A percentile compares a stretch with the other conserved stretches of the same genome.
Conservation (phyloP, 2,329 filamentous ascomycete genomes). For the Magnaporthiopsis rhizophila region DNA sequence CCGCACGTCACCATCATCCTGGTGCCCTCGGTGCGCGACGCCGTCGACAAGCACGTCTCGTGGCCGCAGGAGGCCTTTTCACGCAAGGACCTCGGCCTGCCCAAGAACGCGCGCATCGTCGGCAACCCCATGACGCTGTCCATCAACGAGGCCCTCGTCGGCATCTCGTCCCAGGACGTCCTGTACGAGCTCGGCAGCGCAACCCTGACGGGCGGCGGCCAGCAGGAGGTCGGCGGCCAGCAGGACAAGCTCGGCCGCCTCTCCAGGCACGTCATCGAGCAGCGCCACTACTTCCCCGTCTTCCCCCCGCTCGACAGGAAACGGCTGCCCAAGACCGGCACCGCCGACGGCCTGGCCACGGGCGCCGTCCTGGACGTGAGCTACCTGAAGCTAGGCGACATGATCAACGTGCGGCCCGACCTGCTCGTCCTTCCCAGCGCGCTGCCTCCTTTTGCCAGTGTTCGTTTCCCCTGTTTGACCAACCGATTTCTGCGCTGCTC, state of each 20-base stretch:
- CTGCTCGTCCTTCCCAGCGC: constrained; percentile 76
- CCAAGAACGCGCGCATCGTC: constrained; percentile 67
- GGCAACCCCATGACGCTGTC: constrained; percentile 87
- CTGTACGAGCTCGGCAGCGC: constrained; percentile 74
- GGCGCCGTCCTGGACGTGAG: constrained; percentile 76
- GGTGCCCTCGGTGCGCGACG: constrained; percentile 74
- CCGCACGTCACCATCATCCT: constrained; percentile 76
- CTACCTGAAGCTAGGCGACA: constrained; percentile 84
- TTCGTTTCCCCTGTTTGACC: constrained; percentile 30
- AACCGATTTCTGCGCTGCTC: no score
- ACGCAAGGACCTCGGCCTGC: constrained; percentile 67
- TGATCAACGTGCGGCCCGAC: constrained; percentile 79
- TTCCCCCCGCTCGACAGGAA: constrained; percentile 72
- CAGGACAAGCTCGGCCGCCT: constrained; percentile 61
- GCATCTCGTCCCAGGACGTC: constrained; percentile 75
- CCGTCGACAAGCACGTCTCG: constrained; percentile 72
- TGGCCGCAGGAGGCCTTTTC: constrained; percentile 65
- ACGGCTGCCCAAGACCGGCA: constrained; percentile 57
- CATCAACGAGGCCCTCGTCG: constrained; percentile 79
- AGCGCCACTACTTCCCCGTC: constrained; percentile 83
- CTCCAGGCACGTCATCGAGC: constrained; percentile 73
- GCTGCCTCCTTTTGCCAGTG: constrained; percentile 81
- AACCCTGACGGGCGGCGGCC: constrained; percentile 55
- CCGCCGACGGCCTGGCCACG: constrained; percentile 50
- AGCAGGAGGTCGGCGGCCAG: constrained; percentile 27